These are phyloP conservation scores for Penicillium paradoxum DNA, from an alignment of 495 filamentous ascomycete genomes.

Conservation along the genomic window DNA sequence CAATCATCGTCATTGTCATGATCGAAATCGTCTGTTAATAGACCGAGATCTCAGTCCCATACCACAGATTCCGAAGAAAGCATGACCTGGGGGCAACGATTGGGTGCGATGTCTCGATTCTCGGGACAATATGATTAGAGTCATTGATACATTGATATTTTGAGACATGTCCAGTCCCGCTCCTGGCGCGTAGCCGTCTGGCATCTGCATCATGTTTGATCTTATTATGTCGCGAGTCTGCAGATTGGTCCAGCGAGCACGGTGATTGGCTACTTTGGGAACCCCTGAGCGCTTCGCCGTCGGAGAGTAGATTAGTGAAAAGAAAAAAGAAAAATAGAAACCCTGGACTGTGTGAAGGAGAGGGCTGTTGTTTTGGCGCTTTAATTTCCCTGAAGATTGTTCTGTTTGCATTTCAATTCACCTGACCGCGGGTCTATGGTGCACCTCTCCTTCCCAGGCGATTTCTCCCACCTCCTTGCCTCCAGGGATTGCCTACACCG, in stretches of 20 bases:
- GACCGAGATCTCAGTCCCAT: neutral
- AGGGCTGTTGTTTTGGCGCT: neutral
- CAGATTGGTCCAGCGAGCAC: conserved; percentile 4
- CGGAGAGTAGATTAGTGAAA: neutral
- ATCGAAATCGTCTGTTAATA: conserved; percentile 9
- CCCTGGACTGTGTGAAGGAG: neutral
- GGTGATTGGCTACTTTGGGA: conserved; percentile 1
- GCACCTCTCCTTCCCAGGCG: too few relatives aligned
- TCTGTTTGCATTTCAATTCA: neutral
- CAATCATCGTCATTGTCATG: conserved; percentile 8
- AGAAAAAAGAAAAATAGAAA: neutral
- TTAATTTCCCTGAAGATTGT: neutral
- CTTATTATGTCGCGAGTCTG: conserved; percentile 11
- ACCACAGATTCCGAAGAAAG: neutral
- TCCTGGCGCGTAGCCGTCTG: conserved; percentile 21
- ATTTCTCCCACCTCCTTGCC: too few relatives aligned
- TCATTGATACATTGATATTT: conserved; percentile 14
- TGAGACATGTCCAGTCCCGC: conserved; percentile 12
- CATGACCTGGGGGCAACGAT: conserved; percentile 7
- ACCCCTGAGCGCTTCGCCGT: conserved; percentile 13
- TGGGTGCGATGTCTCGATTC: conserved; percentile 15
- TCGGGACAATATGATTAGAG: conserved; percentile 1
- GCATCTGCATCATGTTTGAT: conserved; percentile 1
- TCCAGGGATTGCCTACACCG: too few relatives aligned
- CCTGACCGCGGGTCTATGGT: neutral